phyloP scores from a whole-genome alignment of 2,329 filamentous ascomycete species.

The Diplodia corticola region DNA sequence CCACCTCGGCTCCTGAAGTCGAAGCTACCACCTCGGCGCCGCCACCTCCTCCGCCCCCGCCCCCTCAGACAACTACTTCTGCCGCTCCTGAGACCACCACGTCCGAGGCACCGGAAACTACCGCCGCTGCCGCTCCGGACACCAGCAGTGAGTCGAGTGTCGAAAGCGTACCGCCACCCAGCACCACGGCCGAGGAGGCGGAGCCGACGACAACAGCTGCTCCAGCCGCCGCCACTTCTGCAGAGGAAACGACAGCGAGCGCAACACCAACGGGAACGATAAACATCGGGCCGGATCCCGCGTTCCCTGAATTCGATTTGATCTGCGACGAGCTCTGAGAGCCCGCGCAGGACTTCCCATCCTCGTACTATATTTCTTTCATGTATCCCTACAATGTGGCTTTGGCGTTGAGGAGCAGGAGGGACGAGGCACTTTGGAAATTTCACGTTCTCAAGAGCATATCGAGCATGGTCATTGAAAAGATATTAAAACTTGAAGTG shows the following conservation, averaged over 20 bases:
- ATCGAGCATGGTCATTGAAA: no score
- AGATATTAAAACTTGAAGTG: no score
- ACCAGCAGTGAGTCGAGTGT: background rate
- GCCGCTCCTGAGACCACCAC: background rate
- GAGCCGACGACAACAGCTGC: background rate
- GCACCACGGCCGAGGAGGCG: background rate
- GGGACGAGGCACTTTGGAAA: no score
- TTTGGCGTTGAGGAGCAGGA: background rate
- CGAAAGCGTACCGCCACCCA: background rate
- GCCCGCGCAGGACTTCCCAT: background rate
- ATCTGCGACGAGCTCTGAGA: conserved; percentile 33
- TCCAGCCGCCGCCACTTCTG: background rate
- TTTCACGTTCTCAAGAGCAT: no score
- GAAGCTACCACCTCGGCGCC: background rate
- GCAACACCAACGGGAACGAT: conserved; percentile 29
- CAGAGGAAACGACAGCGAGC: background rate
- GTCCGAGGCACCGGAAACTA: background rate
- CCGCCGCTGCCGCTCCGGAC: background rate
- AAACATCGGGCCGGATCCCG: conserved; percentile 40
- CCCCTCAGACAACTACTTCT: background rate
- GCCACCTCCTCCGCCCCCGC: background rate
- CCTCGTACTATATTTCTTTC: background rate
- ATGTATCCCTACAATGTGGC: background rate
- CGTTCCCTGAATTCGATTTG: conserved; percentile 42
- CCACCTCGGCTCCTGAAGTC: background rate